These are phyloP conservation scores for Arachnopeziza araneosa DNA, from an alignment of 2,329 filamentous ascomycete species.

Conservation along the genomic window DNA sequence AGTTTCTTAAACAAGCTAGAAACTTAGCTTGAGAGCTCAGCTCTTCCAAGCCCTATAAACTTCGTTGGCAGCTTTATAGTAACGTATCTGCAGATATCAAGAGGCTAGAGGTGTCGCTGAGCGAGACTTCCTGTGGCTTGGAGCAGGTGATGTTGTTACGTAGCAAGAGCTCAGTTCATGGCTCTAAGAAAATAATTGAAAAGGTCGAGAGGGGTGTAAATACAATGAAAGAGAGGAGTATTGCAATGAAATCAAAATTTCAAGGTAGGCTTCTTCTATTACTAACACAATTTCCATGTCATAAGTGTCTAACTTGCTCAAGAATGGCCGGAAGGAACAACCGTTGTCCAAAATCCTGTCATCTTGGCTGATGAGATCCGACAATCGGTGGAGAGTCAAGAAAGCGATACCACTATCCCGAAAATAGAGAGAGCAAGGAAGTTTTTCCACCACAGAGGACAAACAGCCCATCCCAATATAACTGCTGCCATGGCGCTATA, in stretches of 20 bases:
- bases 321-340: neutral
- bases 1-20: neutral
- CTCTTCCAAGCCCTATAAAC: neutral
- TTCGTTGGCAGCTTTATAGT: neutral
- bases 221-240: constrained; percentile 21
- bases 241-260: constrained; percentile 1
- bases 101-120: constrained; percentile 28
- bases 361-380: neutral
- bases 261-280: neutral
- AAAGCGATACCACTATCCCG: no score
- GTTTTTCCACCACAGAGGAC: neutral
- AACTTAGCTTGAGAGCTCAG: neutral
- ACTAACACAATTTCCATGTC: neutral
- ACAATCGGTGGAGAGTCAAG: neutral
- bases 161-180: constrained; percentile 26
- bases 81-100: constrained; percentile 20
- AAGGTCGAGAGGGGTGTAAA: constrained; percentile 15
- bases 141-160: constrained; percentile 27
- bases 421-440: neutral
- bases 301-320: neutral
- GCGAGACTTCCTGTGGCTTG: constrained; percentile 27
- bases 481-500: neutral
- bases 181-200: constrained; percentile 16
- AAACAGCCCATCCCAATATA: neutral
- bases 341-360: neutral